Percentiles rank a stretch among this genome's conserved stretches.
These are phyloP conservation scores for Serendipita sp. DNA, from an alignment of 768 basidiomycete species.

Conservation along the genomic window DNA sequence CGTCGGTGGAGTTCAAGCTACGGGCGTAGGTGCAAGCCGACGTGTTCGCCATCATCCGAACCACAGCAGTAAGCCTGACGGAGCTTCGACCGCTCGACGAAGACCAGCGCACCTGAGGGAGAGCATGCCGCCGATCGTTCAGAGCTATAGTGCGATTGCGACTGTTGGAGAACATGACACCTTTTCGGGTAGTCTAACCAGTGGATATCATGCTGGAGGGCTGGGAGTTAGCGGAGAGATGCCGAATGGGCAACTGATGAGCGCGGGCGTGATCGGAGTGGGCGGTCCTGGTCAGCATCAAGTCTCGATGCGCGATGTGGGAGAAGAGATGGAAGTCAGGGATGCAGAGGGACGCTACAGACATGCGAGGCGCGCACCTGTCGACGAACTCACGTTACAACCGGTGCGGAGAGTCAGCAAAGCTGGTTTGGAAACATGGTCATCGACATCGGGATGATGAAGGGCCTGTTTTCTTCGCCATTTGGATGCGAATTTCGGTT, in stretches of 20 bases:
- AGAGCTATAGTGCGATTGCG: background rate
- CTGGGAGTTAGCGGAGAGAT: background rate
- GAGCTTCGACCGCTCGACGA: conserved; percentile 31
- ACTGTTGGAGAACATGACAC: conserved; percentile 1
- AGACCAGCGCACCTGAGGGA: conserved; percentile 56
- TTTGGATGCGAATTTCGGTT: too few species aligned
- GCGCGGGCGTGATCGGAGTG: conserved; percentile 6
- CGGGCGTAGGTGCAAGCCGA: conserved; percentile 14
- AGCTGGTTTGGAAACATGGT: conserved; percentile 62
- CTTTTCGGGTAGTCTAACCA: background rate
- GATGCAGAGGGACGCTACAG: conserved; percentile 74
- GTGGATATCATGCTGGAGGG: background rate
- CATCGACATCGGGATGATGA: too few species aligned
- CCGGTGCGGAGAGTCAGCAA: conserved; percentile 84
- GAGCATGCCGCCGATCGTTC: conserved; percentile 44
- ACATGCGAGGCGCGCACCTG: conserved; percentile 75
- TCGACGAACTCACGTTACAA: conserved; percentile 76
- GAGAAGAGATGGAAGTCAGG: conserved; percentile 79
- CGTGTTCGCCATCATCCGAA: conserved; percentile 18
- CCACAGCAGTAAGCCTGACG: conserved; percentile 24
- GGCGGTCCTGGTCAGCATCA: background rate
- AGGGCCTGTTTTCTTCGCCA: too few species aligned
- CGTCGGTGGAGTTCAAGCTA: conserved; percentile 21
- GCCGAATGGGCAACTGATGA: conserved; percentile 8
- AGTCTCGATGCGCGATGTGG: conserved; percentile 27